Evolutionary conservation across 108 stramenopile genomes (phyloP).

Genomic region (Mediolabrus comicus): DNA sequence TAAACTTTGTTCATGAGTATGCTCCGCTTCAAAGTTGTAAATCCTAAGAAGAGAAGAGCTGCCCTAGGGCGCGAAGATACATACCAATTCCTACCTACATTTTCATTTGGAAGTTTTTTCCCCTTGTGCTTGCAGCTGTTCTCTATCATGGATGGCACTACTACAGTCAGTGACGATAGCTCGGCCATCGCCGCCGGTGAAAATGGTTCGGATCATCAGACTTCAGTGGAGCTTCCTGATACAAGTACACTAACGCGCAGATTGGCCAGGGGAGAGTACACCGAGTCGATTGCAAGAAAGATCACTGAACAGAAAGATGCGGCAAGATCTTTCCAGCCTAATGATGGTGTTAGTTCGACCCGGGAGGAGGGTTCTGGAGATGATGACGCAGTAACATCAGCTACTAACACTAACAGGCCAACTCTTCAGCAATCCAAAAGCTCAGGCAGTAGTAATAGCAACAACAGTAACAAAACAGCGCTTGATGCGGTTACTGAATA

Average conservation of each 20-base stretch:
- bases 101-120: no score
- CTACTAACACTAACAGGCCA: neutral
- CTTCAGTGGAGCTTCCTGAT: neutral
- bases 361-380: neutral
- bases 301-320: neutral
- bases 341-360: no score
- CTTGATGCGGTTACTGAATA: constrained; percentile 37
- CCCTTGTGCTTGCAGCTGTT: no score
- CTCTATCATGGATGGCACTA: no score
- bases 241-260: neutral
- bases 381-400: neutral
- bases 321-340: neutral
- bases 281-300: neutral
- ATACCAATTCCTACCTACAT: no score
- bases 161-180: no score
- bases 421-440: neutral
- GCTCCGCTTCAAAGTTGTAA: no score
- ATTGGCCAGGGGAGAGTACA: neutral
- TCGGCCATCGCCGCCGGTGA: no score
- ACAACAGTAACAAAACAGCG: constrained; percentile 28
- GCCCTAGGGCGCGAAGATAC: no score
- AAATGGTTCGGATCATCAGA: no score
- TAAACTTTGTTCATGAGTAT: no score
- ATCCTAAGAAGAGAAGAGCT: no score
- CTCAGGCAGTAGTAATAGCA: neutral